Evolutionary conservation across 139 green algal genomes (phyloP).

Genomic region (Closterium sp.): DNA sequence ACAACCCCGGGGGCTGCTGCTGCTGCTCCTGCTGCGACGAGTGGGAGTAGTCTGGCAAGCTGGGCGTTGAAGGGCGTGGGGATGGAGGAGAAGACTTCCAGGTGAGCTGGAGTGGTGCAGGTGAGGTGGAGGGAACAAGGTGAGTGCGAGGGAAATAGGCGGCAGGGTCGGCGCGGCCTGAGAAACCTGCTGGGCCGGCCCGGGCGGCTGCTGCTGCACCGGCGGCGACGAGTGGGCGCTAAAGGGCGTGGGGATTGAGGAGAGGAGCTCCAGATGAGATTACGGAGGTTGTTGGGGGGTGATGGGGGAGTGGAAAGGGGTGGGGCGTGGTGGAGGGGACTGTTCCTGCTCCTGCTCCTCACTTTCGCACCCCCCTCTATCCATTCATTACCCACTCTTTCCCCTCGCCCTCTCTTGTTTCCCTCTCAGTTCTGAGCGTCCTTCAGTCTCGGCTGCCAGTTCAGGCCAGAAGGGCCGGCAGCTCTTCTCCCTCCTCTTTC

Average conservation of each 20-base stretch:
- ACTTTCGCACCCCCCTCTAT: no score
- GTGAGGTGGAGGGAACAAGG: background rate
- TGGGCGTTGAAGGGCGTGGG: background rate
- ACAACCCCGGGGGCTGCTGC: background rate
- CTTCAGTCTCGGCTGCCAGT: no score
- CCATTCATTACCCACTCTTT: no score
- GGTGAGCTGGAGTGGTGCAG: background rate
- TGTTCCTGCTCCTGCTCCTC: no score
- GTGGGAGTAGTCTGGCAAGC: background rate
- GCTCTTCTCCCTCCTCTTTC: no score
- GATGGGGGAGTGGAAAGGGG: no score
- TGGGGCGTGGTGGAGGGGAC: no score
- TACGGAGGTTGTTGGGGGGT: no score
- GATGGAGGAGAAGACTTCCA: background rate
- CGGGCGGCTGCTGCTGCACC: background rate
- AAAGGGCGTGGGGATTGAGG: background rate
- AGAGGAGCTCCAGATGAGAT: background rate
- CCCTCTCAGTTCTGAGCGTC: no score
- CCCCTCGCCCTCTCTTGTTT: no score
- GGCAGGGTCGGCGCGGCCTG: no score
- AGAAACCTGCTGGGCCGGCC: no score
- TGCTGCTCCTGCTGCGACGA: background rate
- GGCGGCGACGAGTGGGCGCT: background rate
- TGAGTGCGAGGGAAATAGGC: background rate
- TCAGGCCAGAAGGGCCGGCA: conserved; percentile 23